Evolutionary conservation across 495 filamentous ascomycete species (phyloP), one percentile per base, ranked within the genome.

Genomic region (Bacidia rubella): DNA sequence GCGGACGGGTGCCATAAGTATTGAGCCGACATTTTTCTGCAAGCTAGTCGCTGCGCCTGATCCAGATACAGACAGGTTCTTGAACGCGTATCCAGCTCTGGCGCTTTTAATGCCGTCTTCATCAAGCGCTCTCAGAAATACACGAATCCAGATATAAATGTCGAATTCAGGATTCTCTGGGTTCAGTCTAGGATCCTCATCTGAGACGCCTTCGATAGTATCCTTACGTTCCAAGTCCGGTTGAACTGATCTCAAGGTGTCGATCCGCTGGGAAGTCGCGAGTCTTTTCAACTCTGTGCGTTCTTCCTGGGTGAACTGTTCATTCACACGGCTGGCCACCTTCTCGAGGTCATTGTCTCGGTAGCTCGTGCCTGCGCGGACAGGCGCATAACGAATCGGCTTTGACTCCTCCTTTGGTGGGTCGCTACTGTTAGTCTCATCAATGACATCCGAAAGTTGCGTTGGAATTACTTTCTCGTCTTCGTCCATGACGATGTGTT

Each of bases 111-210:
- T 62, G 11, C 70, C 71, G 44, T 75, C 65, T 23, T 67, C 65
- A 43, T 73, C 68, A 55, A 72, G 55, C 41, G 68, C 10, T 47
- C 63, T 65, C 44, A 73, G 54, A 54, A 65, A 64, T 71, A 73
- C 72, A 59, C 76, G 62, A 20, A 70, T 67, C 78, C 78, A 83
- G 53, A 75, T 70, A 47, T 78, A 70, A 5, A 77, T 70, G 52
- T 77, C 70, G 62, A 83, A 83, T 52, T 80, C 67, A 1, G 67
- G 65, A 41, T 69, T 70, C 21, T 65, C 69, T 9, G 78, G 78
- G 62, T 83, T 74, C n/a, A 81, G 63, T 5, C 70, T 65, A 0
- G 77, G 73, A 55, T 77, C 75, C 4, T 71, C 66, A 32, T 70
- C 47, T 23, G 65, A 59, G 23, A 76, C 39, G 47, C 62, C 67